These are phyloP conservation scores for Fraxinus ornus DNA, from an alignment of 305 asterid genomes.

Conservation along the genomic window DNA sequence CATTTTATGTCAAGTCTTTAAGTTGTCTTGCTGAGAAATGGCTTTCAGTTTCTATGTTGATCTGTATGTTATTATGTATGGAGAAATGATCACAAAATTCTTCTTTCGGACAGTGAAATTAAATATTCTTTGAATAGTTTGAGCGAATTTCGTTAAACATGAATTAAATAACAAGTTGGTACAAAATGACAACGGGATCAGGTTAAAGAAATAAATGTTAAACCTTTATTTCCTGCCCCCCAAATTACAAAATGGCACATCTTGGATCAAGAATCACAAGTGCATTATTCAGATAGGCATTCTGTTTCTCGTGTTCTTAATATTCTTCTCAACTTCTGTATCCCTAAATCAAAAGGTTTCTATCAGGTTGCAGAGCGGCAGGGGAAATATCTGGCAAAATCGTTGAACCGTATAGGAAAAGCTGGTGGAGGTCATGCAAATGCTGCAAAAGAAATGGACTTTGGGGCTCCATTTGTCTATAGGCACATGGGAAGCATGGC, in stretches of 20 bases:
- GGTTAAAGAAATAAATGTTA: not conserved
- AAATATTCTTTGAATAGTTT: not conserved
- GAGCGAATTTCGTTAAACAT: not conserved
- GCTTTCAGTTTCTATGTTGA: slow-evolving; percentile 5
- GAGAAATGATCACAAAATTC: not conserved
- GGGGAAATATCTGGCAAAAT: slow-evolving; percentile 70
- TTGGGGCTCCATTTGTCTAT: slow-evolving; percentile 68
- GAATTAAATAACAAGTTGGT: not conserved
- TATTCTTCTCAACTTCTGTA: not conserved
- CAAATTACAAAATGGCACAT: not conserved
- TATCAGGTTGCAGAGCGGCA: slow-evolving; percentile 95
- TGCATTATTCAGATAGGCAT: not conserved
- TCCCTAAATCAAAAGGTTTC: slow-evolving; percentile 1
- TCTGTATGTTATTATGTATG: not conserved
- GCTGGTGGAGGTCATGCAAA: slow-evolving; percentile 74
- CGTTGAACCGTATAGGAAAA: slow-evolving; percentile 63
- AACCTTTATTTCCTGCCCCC: not conserved
- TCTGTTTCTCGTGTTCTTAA: not conserved
- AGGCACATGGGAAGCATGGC: slow-evolving; percentile 96
- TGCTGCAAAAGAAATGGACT: slow-evolving; percentile 45
- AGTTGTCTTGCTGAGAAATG: not conserved
- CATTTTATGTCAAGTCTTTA: not conserved
- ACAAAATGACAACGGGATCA: not conserved
- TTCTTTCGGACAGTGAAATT: slow-evolving; percentile 1
- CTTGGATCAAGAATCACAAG: not conserved